phyloP scores from a whole-genome alignment of 495 filamentous ascomycete species.

The Neurospora pannonica region DNA sequence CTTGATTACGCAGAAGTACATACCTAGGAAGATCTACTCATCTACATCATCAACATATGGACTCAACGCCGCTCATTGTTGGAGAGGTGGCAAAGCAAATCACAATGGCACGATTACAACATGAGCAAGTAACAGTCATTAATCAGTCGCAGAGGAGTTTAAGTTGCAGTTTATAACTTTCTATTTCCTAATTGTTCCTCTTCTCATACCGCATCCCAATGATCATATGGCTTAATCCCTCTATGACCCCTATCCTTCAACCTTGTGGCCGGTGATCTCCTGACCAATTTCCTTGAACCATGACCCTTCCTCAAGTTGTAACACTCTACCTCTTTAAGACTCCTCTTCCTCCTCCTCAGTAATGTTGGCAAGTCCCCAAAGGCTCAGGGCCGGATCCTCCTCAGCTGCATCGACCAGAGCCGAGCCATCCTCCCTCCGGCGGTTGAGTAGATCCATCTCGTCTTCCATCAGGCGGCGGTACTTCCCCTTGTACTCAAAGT shows the following conservation, averaged over 20 bases:
- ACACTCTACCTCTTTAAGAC: fast-evolving
- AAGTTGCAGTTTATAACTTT: not conserved
- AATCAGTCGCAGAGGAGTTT: not conserved
- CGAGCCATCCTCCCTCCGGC: not conserved
- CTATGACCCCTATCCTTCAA: not conserved
- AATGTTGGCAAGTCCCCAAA: fast-evolving
- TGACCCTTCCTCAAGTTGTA: not conserved
- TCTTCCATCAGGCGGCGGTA: not conserved
- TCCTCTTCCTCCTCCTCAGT: not conserved
- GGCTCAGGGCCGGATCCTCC: not conserved
- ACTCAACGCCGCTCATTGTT: not conserved
- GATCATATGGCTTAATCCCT: not conserved
- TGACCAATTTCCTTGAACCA: not conserved
- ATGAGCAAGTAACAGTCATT: not conserved
- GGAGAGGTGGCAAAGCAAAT: not conserved
- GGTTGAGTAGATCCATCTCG: not conserved
- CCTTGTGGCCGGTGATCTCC: not conserved
- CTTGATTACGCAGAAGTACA: not conserved
- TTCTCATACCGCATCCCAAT: not conserved
- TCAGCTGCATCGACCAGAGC: not conserved
- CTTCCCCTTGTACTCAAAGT: not conserved
- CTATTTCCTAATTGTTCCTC: not conserved
- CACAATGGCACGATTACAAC: not conserved
- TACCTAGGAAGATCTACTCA: not conserved
- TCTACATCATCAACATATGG: not conserved